Conservation (phyloP, 176 grass and related monocot genomes). For the Pharus latifolius region DNA sequence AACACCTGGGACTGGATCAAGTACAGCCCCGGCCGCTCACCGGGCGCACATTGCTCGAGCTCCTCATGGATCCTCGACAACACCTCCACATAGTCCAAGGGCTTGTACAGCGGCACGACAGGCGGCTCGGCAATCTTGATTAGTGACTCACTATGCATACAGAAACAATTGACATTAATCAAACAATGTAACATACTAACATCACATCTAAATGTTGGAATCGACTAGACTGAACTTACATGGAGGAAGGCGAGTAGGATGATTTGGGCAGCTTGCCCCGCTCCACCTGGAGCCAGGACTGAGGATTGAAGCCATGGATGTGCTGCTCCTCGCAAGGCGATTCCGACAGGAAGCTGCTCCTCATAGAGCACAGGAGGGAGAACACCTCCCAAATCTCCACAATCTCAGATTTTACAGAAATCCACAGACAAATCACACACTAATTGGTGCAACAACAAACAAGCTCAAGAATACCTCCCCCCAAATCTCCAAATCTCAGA, state of each 20-base stretch:
- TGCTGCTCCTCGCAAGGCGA: slow-evolving; percentile 66
- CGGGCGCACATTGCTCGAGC: slow-evolving; percentile 48
- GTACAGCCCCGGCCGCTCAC: slow-evolving; percentile 49
- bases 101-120: slow-evolving; percentile 58
- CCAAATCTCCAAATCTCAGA: slow-evolving; percentile 28
- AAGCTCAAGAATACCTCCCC: background rate
- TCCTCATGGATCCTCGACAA: slow-evolving; percentile 84
- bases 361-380: slow-evolving; percentile 92
- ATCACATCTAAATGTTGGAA: background rate
- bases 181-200: background rate
- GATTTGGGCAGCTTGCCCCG: slow-evolving; percentile 73
- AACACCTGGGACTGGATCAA: slow-evolving; percentile 89
- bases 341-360: slow-evolving; percentile 72
- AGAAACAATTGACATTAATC: background rate
- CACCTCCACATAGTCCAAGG: slow-evolving; percentile 70
- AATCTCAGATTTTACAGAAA: slow-evolving; percentile 31
- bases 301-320: slow-evolving; percentile 61
- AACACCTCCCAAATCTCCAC: slow-evolving; percentile 92
- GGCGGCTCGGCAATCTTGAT: slow-evolving; percentile 82
- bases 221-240: slow-evolving; percentile 39
- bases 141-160: slow-evolving; percentile 62
- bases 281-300: slow-evolving; percentile 96
- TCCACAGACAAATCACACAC: background rate
- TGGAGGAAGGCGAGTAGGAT: slow-evolving; percentile 71
- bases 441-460: background rate